These are phyloP conservation scores for Agroathelia rolfsii DNA, from an alignment of 1,284 basidiomycete species.

Conservation along the genomic window DNA sequence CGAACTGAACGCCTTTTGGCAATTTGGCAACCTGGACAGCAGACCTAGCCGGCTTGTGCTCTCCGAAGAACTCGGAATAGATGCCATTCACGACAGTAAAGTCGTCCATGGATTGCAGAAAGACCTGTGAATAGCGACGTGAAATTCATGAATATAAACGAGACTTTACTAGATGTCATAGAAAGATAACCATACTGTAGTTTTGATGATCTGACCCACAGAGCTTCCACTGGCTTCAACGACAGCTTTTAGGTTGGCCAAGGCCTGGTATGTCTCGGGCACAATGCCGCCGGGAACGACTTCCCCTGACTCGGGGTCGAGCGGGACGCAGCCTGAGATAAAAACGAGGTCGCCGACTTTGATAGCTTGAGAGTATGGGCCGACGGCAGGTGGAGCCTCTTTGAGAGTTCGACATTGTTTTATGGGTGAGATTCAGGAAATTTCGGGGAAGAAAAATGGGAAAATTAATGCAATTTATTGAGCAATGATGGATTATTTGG, in stretches of 20 bases:
- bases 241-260: slow-evolving; percentile 81
- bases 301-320: slow-evolving; percentile 69
- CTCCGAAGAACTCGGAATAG: slow-evolving; percentile 77
- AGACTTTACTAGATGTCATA: not conserved
- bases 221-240: slow-evolving; percentile 77
- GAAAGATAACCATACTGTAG: slow-evolving; percentile 47
- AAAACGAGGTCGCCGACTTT: slow-evolving; percentile 83
- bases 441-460: too few relatives aligned
- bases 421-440: not conserved
- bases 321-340: slow-evolving; percentile 83
- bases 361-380: slow-evolving; percentile 87
- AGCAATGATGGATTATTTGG: too few relatives aligned
- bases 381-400: slow-evolving; percentile 83
- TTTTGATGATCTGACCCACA: slow-evolving; percentile 75
- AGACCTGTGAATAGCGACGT: too few relatives aligned
- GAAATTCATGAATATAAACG: not conserved
- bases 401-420: slow-evolving; percentile 2
- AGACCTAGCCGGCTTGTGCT: slow-evolving; percentile 87
- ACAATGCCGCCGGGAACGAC: slow-evolving; percentile 76
- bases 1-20: slow-evolving; percentile 76
- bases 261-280: slow-evolving; percentile 76
- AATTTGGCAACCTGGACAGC: slow-evolving; percentile 71
- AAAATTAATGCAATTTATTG: too few relatives aligned
- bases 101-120: slow-evolving; percentile 89
- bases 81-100: slow-evolving; percentile 77